Evolutionary conservation across 2,329 filamentous ascomycete species (phyloP).

Genomic region (Cercospora janseana): DNA sequence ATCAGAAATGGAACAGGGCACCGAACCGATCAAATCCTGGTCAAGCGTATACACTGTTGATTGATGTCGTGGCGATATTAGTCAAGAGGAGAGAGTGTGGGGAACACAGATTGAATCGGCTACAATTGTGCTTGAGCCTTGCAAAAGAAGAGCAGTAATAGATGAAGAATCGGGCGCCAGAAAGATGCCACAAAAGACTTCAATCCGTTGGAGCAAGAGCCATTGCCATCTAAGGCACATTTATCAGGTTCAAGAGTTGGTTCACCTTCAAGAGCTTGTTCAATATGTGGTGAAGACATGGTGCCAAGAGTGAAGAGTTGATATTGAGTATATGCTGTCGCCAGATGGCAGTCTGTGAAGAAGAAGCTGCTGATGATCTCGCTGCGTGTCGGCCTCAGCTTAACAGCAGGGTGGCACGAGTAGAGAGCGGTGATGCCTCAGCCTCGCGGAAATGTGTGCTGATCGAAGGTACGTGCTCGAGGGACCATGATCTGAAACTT

Average conservation of each 20-base stretch:
- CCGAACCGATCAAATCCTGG: too few species aligned
- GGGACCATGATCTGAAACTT: too few species aligned
- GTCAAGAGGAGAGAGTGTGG: slow-evolving; percentile 1
- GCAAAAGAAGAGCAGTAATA: slow-evolving; percentile 14
- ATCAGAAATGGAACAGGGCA: slow-evolving; percentile 6
- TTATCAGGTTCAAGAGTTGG: slow-evolving; percentile 13
- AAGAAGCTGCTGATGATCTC: background rate
- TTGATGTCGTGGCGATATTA: too few species aligned
- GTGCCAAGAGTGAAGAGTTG: slow-evolving; percentile 20
- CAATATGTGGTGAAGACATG: slow-evolving; percentile 11
- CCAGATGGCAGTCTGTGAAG: background rate
- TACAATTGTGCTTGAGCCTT: slow-evolving; percentile 3
- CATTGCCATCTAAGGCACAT: slow-evolving; percentile 13
- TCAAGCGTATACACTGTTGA: too few species aligned
- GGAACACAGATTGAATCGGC: slow-evolving; percentile 6
- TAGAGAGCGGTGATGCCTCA: too few species aligned
- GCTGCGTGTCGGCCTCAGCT: too few species aligned
- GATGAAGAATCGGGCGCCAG: slow-evolving; percentile 24
- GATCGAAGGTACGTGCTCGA: too few species aligned
- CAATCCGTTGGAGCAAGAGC: slow-evolving; percentile 27
- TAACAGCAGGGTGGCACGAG: too few species aligned
- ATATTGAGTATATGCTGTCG: slow-evolving; percentile 1
- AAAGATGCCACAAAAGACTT: slow-evolving; percentile 33
- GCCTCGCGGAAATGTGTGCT: too few species aligned
- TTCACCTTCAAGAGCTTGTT: slow-evolving; percentile 5